These are phyloP conservation scores for Ustilaginoidea virens DNA, from an alignment of 2,329 filamentous ascomycete species.

Conservation along the genomic window DNA sequence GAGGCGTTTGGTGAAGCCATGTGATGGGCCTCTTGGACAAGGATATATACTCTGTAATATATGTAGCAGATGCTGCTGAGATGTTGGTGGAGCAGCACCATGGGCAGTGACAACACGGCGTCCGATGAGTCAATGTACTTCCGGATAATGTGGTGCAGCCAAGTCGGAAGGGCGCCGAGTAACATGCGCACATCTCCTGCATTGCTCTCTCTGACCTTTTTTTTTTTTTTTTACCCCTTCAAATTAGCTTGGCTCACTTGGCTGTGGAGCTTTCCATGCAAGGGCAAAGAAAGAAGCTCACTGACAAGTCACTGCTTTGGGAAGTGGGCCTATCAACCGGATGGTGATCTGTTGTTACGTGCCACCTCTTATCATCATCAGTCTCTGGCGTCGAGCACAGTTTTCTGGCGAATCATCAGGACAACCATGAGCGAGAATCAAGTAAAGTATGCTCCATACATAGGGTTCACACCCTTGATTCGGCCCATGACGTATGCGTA, in stretches of 20 bases:
- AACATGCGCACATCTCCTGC: slow-evolving; percentile 16
- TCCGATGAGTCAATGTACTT: slow-evolving; percentile 15
- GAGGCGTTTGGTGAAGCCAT: slow-evolving; percentile 23
- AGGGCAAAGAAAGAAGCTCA: slow-evolving; percentile 21
- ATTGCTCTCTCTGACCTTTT: slow-evolving; percentile 12
- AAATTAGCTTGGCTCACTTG: slow-evolving; percentile 12
- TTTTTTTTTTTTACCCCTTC: too few relatives aligned
- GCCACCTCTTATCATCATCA: slow-evolving; percentile 19
- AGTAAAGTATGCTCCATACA: too few relatives aligned
- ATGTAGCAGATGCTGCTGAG: slow-evolving; percentile 20
- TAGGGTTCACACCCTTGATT: slow-evolving; percentile 17
- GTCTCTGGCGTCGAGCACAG: slow-evolving; percentile 17
- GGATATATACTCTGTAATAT: slow-evolving; percentile 15
- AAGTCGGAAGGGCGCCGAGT: slow-evolving; percentile 15
- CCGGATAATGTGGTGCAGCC: slow-evolving; percentile 18
- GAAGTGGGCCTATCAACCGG: neutral
- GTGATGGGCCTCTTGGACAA: slow-evolving; percentile 14
- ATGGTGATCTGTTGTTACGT: slow-evolving; percentile 7
- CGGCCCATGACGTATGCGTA: slow-evolving; percentile 21
- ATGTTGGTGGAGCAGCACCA: slow-evolving; percentile 23
- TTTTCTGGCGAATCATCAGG: slow-evolving; percentile 18
- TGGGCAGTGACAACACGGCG: slow-evolving; percentile 20
- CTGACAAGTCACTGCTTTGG: slow-evolving; percentile 1
- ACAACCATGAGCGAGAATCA: slow-evolving; percentile 17
- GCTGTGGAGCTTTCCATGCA: slow-evolving; percentile 20